Evolutionary conservation across 768 basidiomycete genomes (phyloP).

Genomic region (Pisolithus albus): DNA sequence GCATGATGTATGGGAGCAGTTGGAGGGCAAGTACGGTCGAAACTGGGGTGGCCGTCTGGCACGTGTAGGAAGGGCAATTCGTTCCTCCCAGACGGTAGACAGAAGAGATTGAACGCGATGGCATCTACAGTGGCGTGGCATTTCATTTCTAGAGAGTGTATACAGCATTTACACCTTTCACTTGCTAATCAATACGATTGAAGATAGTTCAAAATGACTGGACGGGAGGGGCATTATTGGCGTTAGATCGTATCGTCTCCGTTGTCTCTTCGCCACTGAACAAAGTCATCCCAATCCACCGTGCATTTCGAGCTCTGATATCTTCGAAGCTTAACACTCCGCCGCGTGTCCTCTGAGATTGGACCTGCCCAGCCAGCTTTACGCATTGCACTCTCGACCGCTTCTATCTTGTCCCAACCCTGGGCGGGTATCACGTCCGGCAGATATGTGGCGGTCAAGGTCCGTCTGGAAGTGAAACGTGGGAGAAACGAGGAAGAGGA

Average conservation of each 20-base stretch:
- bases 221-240: conserved; percentile 2
- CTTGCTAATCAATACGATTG: conserved; percentile 8
- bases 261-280: conserved; percentile 59
- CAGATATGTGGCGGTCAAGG: conserved; percentile 83
- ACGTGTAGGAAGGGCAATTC: conserved; percentile 39
- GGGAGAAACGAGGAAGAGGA: conserved; percentile 60
- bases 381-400: conserved; percentile 83
- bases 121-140: neutral
- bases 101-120: neutral
- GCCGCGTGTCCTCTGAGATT: conserved; percentile 76
- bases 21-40: conserved; percentile 50
- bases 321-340: conserved; percentile 67
- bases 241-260: conserved; percentile 30
- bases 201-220: conserved; percentile 1
- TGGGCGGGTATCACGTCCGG: conserved; percentile 91
- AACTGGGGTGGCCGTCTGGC: conserved; percentile 38
- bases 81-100: conserved; percentile 2
- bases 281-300: conserved; percentile 72
- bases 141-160: neutral
- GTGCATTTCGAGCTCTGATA: conserved; percentile 73
- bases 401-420: conserved; percentile 88
- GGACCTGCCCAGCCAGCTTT: conserved; percentile 87
- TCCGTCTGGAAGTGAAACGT: conserved; percentile 45
- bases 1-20: conserved; percentile 47
- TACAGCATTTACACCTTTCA: conserved; percentile 1